phyloP scores from a whole-genome alignment of 1,284 basidiomycete species.

The Ustilago esculenta region DNA sequence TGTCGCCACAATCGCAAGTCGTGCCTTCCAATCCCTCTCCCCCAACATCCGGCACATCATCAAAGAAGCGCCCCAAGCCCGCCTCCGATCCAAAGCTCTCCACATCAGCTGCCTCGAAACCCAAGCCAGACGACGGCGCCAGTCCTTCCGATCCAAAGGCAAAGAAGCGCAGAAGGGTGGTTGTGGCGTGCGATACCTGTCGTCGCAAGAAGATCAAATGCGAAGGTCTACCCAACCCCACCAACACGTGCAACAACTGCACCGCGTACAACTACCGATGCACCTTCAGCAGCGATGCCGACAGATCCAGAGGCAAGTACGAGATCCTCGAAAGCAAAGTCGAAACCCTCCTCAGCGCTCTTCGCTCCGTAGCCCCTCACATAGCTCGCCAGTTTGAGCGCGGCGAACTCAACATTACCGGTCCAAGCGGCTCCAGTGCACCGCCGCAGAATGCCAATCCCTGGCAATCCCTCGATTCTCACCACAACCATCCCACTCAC shows the following conservation, averaged over 20 bases:
- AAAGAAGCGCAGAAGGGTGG: constrained; percentile 52
- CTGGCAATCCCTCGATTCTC: constrained; percentile 29
- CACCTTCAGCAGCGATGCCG: constrained; percentile 54
- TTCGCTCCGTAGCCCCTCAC: constrained; percentile 55
- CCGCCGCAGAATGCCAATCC: constrained; percentile 47
- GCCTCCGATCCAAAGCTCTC: too few species aligned
- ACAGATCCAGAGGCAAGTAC: constrained; percentile 57
- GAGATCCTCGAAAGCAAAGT: constrained; percentile 62
- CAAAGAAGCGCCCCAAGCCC: constrained; percentile 16
- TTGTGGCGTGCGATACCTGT: constrained; percentile 60
- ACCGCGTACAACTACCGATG: constrained; percentile 53
- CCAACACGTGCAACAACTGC: constrained; percentile 56
- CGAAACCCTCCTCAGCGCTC: constrained; percentile 54
- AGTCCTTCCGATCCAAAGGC: constrained; percentile 16
- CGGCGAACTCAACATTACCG: constrained; percentile 52
- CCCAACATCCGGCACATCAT: constrained; percentile 3
- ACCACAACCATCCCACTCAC: constrained; percentile 7
- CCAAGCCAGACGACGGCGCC: constrained; percentile 17
- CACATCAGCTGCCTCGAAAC: constrained; percentile 4
- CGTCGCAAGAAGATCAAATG: constrained; percentile 61
- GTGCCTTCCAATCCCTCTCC: neutral
- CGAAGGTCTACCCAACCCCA: constrained; percentile 55
- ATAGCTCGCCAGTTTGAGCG: constrained; percentile 52
- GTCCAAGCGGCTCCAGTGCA: constrained; percentile 32
- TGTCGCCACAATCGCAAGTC: constrained; percentile 9